phyloP scores from a whole-genome alignment of 106 monocot species.

The Narthecium ossifragum region DNA sequence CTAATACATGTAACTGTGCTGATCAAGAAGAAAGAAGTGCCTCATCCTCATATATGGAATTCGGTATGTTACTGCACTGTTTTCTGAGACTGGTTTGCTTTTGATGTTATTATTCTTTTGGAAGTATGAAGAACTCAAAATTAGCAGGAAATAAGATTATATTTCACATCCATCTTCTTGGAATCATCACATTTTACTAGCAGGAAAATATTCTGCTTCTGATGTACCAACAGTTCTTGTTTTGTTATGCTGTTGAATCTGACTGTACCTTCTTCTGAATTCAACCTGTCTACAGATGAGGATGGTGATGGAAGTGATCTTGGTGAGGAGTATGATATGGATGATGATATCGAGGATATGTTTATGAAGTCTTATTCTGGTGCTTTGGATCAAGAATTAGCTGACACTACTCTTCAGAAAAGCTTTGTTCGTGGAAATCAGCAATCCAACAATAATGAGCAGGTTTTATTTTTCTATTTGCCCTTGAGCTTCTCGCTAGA shows the following conservation, averaged over 20 bases:
- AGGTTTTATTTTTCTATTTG: slow-evolving; percentile 35
- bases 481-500: too few species aligned
- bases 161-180: too few species aligned
- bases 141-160: too few species aligned
- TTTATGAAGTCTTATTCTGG: slow-evolving; percentile 88
- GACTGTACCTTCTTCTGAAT: too few species aligned
- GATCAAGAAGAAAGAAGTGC: slow-evolving; percentile 30
- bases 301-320: slow-evolving; percentile 43
- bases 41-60: slow-evolving; percentile 73
- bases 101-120: too few species aligned
- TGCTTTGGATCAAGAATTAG: slow-evolving; percentile 60
- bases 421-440: slow-evolving; percentile 58
- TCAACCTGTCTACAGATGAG: slow-evolving; percentile 67
- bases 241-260: too few species aligned
- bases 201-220: too few species aligned
- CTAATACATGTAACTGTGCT: slow-evolving; percentile 21
- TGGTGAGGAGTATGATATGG: slow-evolving; percentile 24
- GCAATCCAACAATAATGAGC: slow-evolving; percentile 19
- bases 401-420: slow-evolving; percentile 54
- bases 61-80: slow-evolving; percentile 41
- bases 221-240: too few species aligned
- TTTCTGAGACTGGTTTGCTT: background rate
- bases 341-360: slow-evolving; percentile 22
- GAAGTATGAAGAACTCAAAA: too few species aligned
- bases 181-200: too few species aligned